Evolutionary conservation across 1,284 basidiomycete genomes (phyloP).

Genomic region (Boletus semigastroideus): DNA sequence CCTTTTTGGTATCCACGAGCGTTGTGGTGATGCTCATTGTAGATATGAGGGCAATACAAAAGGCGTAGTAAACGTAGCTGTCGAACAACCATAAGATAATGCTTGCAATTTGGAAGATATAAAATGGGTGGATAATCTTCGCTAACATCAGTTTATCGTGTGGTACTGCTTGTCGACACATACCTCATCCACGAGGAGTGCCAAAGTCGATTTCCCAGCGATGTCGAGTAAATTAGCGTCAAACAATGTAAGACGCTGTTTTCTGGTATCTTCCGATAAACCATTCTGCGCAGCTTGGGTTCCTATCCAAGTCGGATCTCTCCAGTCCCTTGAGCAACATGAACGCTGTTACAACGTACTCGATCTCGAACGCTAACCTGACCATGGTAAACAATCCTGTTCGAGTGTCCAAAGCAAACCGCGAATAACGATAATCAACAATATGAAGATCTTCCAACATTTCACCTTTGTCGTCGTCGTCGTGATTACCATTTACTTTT

Average conservation of each 20-base stretch:
- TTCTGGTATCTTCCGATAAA: constrained; percentile 50
- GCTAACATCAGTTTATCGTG: constrained; percentile 14
- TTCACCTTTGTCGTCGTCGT: constrained; percentile 31
- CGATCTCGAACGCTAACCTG: constrained; percentile 46
- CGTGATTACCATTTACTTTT: constrained; percentile 29
- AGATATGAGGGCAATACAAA: constrained; percentile 95
- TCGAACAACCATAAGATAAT: constrained; percentile 94
- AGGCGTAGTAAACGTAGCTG: constrained; percentile 96
- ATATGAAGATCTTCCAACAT: constrained; percentile 54
- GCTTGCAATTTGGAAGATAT: constrained; percentile 97
- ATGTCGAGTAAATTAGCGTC: constrained; percentile 92
- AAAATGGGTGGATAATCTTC: constrained; percentile 86
- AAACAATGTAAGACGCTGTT: constrained; percentile 77
- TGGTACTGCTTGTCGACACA: constrained; percentile 1
- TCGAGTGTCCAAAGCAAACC: constrained; percentile 86
- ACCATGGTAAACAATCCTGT: constrained; percentile 84
- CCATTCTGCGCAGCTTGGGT: constrained; percentile 65
- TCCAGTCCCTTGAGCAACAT: constrained; percentile 74
- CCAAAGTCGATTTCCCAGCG: constrained; percentile 79
- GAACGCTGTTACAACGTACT: neutral
- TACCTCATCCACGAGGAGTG: constrained; percentile 90
- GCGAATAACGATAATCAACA: constrained; percentile 85
- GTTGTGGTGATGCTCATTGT: constrained; percentile 85
- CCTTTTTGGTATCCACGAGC: constrained; percentile 90
- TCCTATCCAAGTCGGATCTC: constrained; percentile 79